These are phyloP conservation scores for Trichoderma citrinoviride DNA, from an alignment of 2,329 filamentous ascomycete species.

Conservation along the genomic window DNA sequence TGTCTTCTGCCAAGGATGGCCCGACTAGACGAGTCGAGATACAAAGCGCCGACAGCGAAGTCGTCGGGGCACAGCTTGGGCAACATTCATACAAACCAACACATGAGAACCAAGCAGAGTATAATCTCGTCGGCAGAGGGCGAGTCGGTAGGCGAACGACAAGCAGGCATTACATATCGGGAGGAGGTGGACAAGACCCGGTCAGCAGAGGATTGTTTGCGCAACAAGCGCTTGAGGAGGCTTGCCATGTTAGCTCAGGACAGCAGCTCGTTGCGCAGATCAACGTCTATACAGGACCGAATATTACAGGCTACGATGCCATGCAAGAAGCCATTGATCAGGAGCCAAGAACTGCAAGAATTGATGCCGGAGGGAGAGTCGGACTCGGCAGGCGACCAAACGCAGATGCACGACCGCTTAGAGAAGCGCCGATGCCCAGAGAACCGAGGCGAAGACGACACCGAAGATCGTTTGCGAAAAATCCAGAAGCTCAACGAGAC, in stretches of 20 bases:
- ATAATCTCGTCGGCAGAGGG: conserved; percentile 10
- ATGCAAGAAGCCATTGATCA: neutral
- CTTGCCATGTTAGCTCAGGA: neutral
- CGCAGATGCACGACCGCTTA: conserved; percentile 24
- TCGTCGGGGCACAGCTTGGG: conserved; percentile 24
- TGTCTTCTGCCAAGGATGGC: neutral
- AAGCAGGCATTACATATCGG: conserved; percentile 16
- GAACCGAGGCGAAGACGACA: conserved; percentile 31
- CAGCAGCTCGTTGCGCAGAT: conserved; percentile 31
- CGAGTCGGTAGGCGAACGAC: conserved; percentile 22
- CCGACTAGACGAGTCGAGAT: conserved; percentile 24
- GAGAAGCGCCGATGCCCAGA: conserved; percentile 32
- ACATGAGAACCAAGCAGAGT: conserved; percentile 32
- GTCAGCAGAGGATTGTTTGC: neutral
- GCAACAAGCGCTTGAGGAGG: neutral
- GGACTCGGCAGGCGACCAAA: neutral
- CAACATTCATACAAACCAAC: conserved; percentile 25
- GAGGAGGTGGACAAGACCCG: conserved; percentile 11
- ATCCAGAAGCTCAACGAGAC: neutral
- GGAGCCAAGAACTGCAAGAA: neutral
- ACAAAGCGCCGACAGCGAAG: conserved; percentile 27
- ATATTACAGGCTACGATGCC: neutral
- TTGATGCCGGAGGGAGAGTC: no score
- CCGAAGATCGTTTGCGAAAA: conserved; percentile 30
- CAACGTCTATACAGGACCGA: conserved; percentile 27